Conservation (phyloP, 352 stramenopile genomes). For the Phytopythium ostracodes region DNA sequence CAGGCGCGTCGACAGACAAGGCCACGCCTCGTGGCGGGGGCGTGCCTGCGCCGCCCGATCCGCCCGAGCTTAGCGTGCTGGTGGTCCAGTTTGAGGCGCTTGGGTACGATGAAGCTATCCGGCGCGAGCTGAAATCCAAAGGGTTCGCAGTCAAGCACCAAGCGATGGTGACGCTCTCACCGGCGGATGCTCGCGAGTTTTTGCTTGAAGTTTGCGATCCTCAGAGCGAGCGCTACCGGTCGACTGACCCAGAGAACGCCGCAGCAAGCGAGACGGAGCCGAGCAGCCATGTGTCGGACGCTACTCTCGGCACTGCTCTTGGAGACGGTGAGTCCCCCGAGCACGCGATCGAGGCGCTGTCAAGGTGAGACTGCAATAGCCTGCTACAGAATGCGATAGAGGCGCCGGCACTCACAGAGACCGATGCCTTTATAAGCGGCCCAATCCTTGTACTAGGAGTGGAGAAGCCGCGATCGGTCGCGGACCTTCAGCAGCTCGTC, state of each 20-base stretch:
- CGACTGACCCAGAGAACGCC: neutral
- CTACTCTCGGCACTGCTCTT: neutral
- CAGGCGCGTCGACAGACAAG: neutral
- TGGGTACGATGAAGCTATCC: conserved; percentile 46
- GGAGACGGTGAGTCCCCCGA: conserved; percentile 16
- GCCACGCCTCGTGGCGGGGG: neutral
- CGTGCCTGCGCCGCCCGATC: neutral
- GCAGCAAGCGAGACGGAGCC: neutral
- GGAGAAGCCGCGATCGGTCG: conserved; percentile 41
- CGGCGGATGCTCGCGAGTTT: conserved; percentile 33
- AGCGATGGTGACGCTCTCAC: conserved; percentile 35
- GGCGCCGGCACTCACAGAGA: neutral
- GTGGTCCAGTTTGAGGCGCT: conserved; percentile 54
- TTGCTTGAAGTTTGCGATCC: conserved; percentile 34
- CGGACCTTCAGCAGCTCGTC: conserved; percentile 50
- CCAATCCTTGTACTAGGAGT: conserved; percentile 42
- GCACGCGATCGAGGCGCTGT: conserved; percentile 21
- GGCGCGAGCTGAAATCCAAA: conserved; percentile 35
- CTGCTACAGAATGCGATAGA: neutral
- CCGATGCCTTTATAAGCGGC: conserved; percentile 13
- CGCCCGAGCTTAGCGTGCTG: conserved; percentile 38
- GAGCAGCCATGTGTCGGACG: neutral
- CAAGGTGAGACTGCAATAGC: conserved; percentile 1
- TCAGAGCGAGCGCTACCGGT: conserved; percentile 17
- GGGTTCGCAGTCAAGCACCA: conserved; percentile 47